phyloP scores from a whole-genome alignment of 2,329 filamentous ascomycete species.

The Pseudopithomyces chartarum region DNA sequence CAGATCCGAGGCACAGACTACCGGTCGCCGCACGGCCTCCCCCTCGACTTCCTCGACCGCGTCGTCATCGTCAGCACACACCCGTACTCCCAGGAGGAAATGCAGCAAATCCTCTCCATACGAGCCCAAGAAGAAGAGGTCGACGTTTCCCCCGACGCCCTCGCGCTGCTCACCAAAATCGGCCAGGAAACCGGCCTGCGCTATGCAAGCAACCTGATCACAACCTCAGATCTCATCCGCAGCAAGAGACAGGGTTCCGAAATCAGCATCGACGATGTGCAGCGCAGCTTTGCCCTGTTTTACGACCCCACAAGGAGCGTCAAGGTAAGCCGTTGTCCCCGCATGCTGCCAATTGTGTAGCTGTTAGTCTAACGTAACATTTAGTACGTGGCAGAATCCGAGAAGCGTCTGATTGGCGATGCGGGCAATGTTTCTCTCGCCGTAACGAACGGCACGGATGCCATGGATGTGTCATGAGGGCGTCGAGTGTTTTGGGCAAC shows the following conservation, averaged over 20 bases:
- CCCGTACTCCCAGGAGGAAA: constrained; percentile 79
- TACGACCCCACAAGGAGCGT: constrained; percentile 88
- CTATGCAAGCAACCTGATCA: constrained; percentile 98
- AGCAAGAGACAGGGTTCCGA: constrained; percentile 85
- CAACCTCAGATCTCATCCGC: constrained; percentile 84
- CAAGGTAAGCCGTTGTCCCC: constrained; percentile 52
- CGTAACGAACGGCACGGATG: constrained; percentile 61
- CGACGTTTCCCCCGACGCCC: constrained; percentile 84
- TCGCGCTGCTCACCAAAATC: constrained; percentile 94
- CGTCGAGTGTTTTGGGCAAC: constrained; percentile 4
- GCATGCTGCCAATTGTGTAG: neutral
- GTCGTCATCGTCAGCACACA: constrained; percentile 96
- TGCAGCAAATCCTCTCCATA: constrained; percentile 90
- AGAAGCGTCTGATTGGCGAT: constrained; percentile 91
- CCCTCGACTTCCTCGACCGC: constrained; percentile 93
- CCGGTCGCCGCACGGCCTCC: constrained; percentile 88
- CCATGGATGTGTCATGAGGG: constrained; percentile 69
- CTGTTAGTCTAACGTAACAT: constrained; percentile 26
- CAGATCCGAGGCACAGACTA: constrained; percentile 94
- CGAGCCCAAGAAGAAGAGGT: constrained; percentile 96
- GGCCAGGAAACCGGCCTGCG: constrained; percentile 88
- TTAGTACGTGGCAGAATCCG: constrained; percentile 81
- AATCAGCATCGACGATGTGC: constrained; percentile 84
- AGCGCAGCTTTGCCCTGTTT: constrained; percentile 92
- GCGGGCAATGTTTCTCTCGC: constrained; percentile 77